Percentiles rank a stretch among this genome's conserved stretches.
These are phyloP conservation scores for Ganoderma sp. DNA, from an alignment of 1,284 basidiomycete genomes.

Conservation along the genomic window DNA sequence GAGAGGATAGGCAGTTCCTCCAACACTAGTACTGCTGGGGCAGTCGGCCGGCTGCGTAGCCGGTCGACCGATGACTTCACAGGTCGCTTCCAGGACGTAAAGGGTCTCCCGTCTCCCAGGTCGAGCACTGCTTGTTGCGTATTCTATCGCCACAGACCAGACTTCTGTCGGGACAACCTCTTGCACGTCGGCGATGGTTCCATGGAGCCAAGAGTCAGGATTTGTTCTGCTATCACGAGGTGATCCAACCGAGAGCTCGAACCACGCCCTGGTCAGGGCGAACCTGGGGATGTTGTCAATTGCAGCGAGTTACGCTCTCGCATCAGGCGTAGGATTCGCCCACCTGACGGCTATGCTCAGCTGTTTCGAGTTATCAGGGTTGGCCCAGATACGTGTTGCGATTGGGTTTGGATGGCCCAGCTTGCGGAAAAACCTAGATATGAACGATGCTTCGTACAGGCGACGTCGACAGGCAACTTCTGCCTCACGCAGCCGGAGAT, in stretches of 20 bases:
- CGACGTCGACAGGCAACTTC: constrained; percentile 48
- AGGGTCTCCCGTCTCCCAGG: constrained; percentile 41
- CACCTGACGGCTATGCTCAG: constrained; percentile 62
- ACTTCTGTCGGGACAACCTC: constrained; percentile 61
- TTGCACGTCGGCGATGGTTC: constrained; percentile 50
- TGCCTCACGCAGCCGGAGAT: constrained; percentile 55
- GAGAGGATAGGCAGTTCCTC: constrained; percentile 35
- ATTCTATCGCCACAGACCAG: constrained; percentile 57
- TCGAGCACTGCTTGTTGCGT: constrained; percentile 16
- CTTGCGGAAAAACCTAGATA: constrained; percentile 45
- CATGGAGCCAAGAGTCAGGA: constrained; percentile 42
- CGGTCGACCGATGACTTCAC: constrained; percentile 66
- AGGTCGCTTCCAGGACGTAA: constrained; percentile 69
- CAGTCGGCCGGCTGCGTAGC: no score
- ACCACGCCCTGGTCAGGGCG: constrained; percentile 65
- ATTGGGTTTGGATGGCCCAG: constrained; percentile 43
- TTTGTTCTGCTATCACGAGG: constrained; percentile 34
- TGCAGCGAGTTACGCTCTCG: background rate
- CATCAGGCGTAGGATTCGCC: constrained; percentile 14
- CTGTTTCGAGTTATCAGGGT: constrained; percentile 63
- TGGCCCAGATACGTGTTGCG: constrained; percentile 58
- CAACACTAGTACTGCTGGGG: background rate
- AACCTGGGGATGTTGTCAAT: constrained; percentile 51
- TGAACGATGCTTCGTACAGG: constrained; percentile 55
- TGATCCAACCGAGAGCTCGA: constrained; percentile 57